A percentile compares a stretch with the other conserved stretches of the same genome.
Conservation (phyloP, 1,284 basidiomycete genomes). For the Phenoliferia sp. region DNA sequence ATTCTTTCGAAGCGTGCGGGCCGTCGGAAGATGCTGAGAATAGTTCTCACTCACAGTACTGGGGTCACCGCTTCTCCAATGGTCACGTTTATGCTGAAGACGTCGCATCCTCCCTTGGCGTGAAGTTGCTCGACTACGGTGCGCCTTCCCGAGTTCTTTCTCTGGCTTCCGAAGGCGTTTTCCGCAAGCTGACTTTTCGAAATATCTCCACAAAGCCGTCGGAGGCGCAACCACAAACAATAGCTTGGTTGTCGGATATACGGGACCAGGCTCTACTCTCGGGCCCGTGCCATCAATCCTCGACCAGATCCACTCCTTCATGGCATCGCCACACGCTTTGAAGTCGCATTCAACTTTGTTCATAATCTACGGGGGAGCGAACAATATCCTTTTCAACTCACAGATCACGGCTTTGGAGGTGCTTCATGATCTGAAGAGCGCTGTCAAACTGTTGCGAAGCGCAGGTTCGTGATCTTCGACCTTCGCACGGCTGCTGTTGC, state of each 20-base stretch:
- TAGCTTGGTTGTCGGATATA: constrained; percentile 8
- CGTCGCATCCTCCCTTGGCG: not conserved
- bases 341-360: not conserved
- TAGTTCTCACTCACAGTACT: not conserved
- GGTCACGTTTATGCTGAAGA: not conserved
- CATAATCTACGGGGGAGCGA: constrained; percentile 11
- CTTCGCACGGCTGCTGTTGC: not conserved
- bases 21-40: not conserved
- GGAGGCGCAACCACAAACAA: constrained; percentile 15
- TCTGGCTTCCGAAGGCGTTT: not conserved
- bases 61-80: constrained; percentile 15
- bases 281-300: not conserved
- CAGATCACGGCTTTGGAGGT: not conserved
- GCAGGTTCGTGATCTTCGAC: not conserved
- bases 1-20: not conserved
- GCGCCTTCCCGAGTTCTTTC: not conserved
- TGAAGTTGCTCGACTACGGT: not conserved
- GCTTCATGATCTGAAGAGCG: not conserved
- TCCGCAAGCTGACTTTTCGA: not conserved
- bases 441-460: not conserved
- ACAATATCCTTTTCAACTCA: constrained; percentile 5
- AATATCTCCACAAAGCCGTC: not conserved
- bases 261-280: not conserved
- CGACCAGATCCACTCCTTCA: constrained; percentile 2
- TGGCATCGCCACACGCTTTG: not conserved